Conservation (phyloP, 2,329 filamentous ascomycete species). For the Neurospora crassa region DNA sequence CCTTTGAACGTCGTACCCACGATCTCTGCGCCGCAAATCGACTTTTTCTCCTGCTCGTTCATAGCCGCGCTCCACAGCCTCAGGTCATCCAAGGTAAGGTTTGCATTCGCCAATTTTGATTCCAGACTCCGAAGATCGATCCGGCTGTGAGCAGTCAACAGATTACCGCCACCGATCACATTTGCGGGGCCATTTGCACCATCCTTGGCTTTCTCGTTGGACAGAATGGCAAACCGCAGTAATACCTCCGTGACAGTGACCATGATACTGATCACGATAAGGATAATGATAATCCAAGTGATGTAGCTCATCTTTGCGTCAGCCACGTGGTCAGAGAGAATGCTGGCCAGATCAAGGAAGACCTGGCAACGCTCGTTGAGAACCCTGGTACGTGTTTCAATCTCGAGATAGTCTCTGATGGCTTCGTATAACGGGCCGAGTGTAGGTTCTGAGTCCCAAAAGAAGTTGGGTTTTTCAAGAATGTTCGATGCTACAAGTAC, state of each 20-base stretch:
- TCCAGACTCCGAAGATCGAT: constrained; percentile 15
- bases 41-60: constrained; percentile 19
- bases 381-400: constrained; percentile 90
- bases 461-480: constrained; percentile 91
- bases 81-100: constrained; percentile 22
- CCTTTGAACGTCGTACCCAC: constrained; percentile 23
- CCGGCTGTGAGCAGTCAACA: background rate
- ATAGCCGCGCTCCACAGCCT: constrained; percentile 17
- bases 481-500: constrained; percentile 69
- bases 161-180: constrained; percentile 12
- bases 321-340: constrained; percentile 82
- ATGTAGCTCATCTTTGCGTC: constrained; percentile 93
- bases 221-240: constrained; percentile 71
- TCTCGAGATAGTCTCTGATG: constrained; percentile 94
- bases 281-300: constrained; percentile 95
- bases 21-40: constrained; percentile 19
- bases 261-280: constrained; percentile 83
- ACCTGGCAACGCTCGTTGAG: constrained; percentile 95
- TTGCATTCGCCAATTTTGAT: constrained; percentile 11
- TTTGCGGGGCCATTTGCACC: constrained; percentile 10
- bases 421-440: constrained; percentile 89
- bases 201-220: constrained; percentile 26
- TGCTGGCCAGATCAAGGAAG: constrained; percentile 92
- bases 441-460: constrained; percentile 96
- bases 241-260: constrained; percentile 87